These are phyloP conservation scores for Lipomyces japonicus DNA, from an alignment of 805 yeast species.

Conservation along the genomic window DNA sequence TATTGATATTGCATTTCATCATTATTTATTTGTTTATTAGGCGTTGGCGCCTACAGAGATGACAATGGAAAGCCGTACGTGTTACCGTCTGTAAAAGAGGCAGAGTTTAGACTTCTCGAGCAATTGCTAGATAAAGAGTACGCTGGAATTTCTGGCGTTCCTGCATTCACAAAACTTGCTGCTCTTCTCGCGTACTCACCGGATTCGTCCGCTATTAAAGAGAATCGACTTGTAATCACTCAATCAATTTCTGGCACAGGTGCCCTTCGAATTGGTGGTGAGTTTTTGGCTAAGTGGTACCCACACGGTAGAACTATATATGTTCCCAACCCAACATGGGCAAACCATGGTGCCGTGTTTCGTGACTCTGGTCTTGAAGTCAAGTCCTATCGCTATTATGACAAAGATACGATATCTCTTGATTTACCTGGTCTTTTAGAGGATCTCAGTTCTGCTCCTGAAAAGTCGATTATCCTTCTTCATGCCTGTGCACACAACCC, in stretches of 20 bases:
- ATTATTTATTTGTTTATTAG: background rate
- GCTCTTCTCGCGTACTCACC: conserved; percentile 67
- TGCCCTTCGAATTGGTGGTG: conserved; percentile 79
- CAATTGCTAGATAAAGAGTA: conserved; percentile 71
- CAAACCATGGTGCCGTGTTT: conserved; percentile 82
- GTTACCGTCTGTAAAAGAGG: conserved; percentile 64
- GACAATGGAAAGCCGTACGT: conserved; percentile 84
- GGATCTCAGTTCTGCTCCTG: conserved; percentile 53
- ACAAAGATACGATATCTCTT: conserved; percentile 55
- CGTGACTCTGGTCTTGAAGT: conserved; percentile 62
- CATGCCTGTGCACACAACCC: conserved; percentile 98
- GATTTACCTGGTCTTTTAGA: conserved; percentile 61
- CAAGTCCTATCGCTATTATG: conserved; percentile 67
- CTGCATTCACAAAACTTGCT: conserved; percentile 62
- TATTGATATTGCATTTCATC: background rate
- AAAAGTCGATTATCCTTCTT: conserved; percentile 64
- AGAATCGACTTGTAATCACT: conserved; percentile 68
- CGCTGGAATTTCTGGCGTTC: conserved; percentile 79
- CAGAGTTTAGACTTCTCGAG: conserved; percentile 52
- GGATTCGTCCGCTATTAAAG: conserved; percentile 54
- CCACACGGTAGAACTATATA: conserved; percentile 51
- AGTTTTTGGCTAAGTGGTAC: conserved; percentile 63
- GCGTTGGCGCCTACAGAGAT: conserved; percentile 91
- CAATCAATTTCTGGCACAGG: conserved; percentile 97
- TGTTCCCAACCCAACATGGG: conserved; percentile 91